These are phyloP conservation scores for Priceomyces fermenticarens DNA, from an alignment of 805 yeast species.

Conservation along the genomic window DNA sequence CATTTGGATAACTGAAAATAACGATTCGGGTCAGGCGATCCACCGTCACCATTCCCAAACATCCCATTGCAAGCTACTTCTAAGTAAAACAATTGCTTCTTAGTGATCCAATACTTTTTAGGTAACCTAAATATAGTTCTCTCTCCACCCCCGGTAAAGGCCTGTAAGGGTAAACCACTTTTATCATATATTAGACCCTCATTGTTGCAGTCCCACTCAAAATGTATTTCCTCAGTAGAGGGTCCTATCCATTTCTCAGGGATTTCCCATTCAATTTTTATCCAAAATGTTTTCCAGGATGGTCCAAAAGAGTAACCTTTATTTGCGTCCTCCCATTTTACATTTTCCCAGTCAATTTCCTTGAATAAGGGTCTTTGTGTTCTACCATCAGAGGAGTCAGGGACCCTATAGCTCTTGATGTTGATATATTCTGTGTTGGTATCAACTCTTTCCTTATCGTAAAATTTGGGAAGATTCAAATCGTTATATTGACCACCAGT, in stretches of 20 bases:
- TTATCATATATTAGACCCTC: slow-evolving; percentile 79
- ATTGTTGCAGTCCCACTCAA: slow-evolving; percentile 82
- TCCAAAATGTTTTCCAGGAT: slow-evolving; percentile 97
- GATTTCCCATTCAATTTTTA: slow-evolving; percentile 60
- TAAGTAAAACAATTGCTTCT: slow-evolving; percentile 66
- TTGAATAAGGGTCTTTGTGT: slow-evolving; percentile 62
- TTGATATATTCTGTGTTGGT: slow-evolving; percentile 42
- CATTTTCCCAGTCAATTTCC: slow-evolving; percentile 47
- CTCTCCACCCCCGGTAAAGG: slow-evolving; percentile 83
- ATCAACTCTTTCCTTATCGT: slow-evolving; percentile 59
- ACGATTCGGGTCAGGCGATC: slow-evolving; percentile 66
- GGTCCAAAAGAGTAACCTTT: slow-evolving; percentile 87
- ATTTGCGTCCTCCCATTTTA: slow-evolving; percentile 52
- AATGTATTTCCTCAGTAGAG: slow-evolving; percentile 50
- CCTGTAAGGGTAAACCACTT: slow-evolving; percentile 70
- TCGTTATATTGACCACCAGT: slow-evolving; percentile 68
- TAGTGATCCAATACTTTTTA: slow-evolving; percentile 45
- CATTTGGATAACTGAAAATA: slow-evolving; percentile 66
- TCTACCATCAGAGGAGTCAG: slow-evolving; percentile 44
- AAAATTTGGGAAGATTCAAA: slow-evolving; percentile 79
- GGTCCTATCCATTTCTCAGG: slow-evolving; percentile 56
- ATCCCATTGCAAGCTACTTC: slow-evolving; percentile 94
- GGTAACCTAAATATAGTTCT: slow-evolving; percentile 75
- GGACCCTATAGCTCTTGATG: slow-evolving; percentile 70
- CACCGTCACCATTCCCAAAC: slow-evolving; percentile 69